phyloP scores from a whole-genome alignment of 73 alveolate genomes.

The Stentor roeselii region DNA sequence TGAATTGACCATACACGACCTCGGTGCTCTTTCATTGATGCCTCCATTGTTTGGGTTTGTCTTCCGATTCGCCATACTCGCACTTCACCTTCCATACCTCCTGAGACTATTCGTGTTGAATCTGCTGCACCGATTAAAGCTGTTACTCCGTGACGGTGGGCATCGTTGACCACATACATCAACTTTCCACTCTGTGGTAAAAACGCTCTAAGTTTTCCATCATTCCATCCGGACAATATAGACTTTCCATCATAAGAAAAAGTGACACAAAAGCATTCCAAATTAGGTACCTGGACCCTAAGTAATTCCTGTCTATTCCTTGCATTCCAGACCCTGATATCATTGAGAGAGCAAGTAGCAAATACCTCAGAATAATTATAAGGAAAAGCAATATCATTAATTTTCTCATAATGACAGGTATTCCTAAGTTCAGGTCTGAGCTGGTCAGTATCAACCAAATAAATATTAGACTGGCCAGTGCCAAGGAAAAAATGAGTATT shows the following conservation, averaged over 20 bases:
- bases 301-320: conserved; percentile 80
- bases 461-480: conserved; percentile 71
- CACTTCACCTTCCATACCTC: conserved; percentile 98
- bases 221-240: conserved; percentile 92
- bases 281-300: conserved; percentile 92
- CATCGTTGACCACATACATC: conserved; percentile 82
- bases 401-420: conserved; percentile 94
- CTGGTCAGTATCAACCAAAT: conserved; percentile 79
- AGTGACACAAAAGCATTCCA: conserved; percentile 77
- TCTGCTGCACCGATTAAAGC: conserved; percentile 59
- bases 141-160: conserved; percentile 88
- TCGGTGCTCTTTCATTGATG: conserved; percentile 95
- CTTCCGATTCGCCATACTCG: conserved; percentile 92
- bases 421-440: conserved; percentile 88
- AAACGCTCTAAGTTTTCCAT: conserved; percentile 96
- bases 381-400: conserved; percentile 89
- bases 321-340: conserved; percentile 95
- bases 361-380: conserved; percentile 75
- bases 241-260: conserved; percentile 89
- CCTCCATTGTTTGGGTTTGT: conserved; percentile 87
- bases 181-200: conserved; percentile 95
- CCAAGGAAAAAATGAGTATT: conserved; percentile 94
- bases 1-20: conserved; percentile 90
- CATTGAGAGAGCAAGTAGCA: conserved; percentile 93
- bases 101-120: conserved; percentile 80